Base-by-base conservation (phyloP, 306 rosid genomes). In the Hylodesmum podocarpum region DNA sequence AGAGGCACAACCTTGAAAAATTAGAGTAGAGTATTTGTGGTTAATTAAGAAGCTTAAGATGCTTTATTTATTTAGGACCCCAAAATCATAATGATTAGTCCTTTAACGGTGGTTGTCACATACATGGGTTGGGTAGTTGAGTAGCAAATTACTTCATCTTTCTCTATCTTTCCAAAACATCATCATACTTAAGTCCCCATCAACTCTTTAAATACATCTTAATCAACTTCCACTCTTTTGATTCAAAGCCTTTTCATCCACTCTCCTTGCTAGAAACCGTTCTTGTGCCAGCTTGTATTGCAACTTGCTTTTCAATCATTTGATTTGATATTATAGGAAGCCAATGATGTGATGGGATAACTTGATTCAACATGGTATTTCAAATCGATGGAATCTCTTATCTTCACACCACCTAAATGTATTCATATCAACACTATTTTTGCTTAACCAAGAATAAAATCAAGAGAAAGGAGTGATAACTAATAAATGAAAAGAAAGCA, bases 91-190 rank as follows among this genome's bases (percentile, higher is more conserved):
- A 87, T 79, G 55, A 78, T 43, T 4, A n/a, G 69, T 77, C 83
- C 86, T 89, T 89, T 86, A 75, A 68, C 76, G 14, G 81, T 83
- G 72, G 80, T 81, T 73, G 63, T 84, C 82, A 68, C 82, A 81
- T n/a, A 86, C 63, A 58, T 72, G 85, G 92, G 94, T 89, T 82
- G 91, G 92, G 92, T 86, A 79, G 94, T 85, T 87, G 83, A 89
- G 92, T 80, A 85, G 89, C 97, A 91, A 78, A 78, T 78, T 13
- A 68, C 64, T 80, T 75, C 84, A 71, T 85, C 80, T 66, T 84
- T 89, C 37, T 67, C 14, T 74, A 71, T 79, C 79, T 80, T 84
- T 84, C 73, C 44, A 72, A 62, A 83, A 78, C 81, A 61, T 57
- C 84, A 88, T 91, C 86, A 87, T 89, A n/a, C 31, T 69, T 40